Evolutionary conservation across 306 rosid genomes (phyloP), one percentile per base, ranked within the genome.

Genomic region (Begonia masoniana): DNA sequence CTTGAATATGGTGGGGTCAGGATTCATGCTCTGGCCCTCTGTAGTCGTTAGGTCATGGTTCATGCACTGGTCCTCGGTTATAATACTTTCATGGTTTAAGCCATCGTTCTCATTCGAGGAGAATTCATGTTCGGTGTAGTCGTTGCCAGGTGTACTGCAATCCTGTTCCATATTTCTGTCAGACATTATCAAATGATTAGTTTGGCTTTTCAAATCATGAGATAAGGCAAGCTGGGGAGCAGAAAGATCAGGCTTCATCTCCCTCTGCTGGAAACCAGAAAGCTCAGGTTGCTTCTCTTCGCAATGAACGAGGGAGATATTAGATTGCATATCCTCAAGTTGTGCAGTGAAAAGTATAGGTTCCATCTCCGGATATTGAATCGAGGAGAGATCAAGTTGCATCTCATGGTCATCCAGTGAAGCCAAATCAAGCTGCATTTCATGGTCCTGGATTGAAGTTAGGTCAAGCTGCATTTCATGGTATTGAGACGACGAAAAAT

Each of bases 341-440:
- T 50, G 23, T 17, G 23, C 11, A 24, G 47, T 58, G 11, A 45
- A 52, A 61, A 85, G 89, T 61, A 82, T 94, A 73, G 79, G 75
- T 56, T 82, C 87, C 95, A 85, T 85, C 36, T 81, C 91, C 59
- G 84, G 93, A 71, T 88, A 94, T 17, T 74, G 81, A 49, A 87
- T 23, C 10, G 84, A 70, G 36, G 84, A 72, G 55, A 88, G 95
- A 73, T 82, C 94, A 62, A 78, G 78, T 65, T 80, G 94, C 94
- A 85, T 82, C 56, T 79, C 91, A 43, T 76, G 81, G 53, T 70
- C 76, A 3, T 74, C 75, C 19, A 69, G 48, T 56, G 95, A 80
- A 53, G 66, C 43, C 8, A 88, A 87, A 62, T 85, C 95, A 54
- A 80, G 77, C 51, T 82, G 91, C 83, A 85, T 78, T 59, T 82